Evolutionary conservation across 345 rosid species (phyloP), one percentile per base, ranked within the genome.

Genomic region (Acer campestre): DNA sequence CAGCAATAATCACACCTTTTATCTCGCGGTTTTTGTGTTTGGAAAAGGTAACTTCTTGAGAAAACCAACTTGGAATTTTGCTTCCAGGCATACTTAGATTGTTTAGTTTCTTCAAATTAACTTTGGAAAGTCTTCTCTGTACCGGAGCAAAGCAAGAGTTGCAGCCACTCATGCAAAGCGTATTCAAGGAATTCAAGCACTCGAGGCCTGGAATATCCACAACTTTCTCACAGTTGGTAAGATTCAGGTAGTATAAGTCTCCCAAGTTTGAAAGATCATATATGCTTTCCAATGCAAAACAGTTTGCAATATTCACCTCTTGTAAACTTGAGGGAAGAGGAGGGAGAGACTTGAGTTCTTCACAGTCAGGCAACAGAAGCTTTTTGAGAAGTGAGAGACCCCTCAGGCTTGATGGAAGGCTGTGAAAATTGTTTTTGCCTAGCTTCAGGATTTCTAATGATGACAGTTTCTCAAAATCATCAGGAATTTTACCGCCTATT

Each of bases 381-480:
- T 74, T 56, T 77, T 59, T 81, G 10, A 89, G 89, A 77, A 64
- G 65, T 27, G 85, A 76, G 7, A 88, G 88, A 16, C 85, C 89
- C 66, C 64, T 62, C 29, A 89, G 78, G 74, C 91, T 89, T 11
- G 87, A 82, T 10, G 93, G 87, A 61, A 88, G 88, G 61, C 83
- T 79, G 81, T 71, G 73, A 53, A 89, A 83, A 4, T 83, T 77
- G 70, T 86, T 89, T 68, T 78, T 23, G 25, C 84, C 84, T 1
- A 89, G 73, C 4, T 83, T 31, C 80, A 89, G 53, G 9, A n/a
- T 46, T 64, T 85, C 82, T 29, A 89, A 61, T 7, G 73, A 64
- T 9, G 88, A 75, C 71, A 89, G 48, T 70, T 82, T 86, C 83
- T 81, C 85, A 29, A 89, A 86, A 73, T 85, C 88, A 74, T 89